These are phyloP conservation scores for Laguncularia racemosa DNA, from an alignment of 345 rosid species.

Conservation along the genomic window DNA sequence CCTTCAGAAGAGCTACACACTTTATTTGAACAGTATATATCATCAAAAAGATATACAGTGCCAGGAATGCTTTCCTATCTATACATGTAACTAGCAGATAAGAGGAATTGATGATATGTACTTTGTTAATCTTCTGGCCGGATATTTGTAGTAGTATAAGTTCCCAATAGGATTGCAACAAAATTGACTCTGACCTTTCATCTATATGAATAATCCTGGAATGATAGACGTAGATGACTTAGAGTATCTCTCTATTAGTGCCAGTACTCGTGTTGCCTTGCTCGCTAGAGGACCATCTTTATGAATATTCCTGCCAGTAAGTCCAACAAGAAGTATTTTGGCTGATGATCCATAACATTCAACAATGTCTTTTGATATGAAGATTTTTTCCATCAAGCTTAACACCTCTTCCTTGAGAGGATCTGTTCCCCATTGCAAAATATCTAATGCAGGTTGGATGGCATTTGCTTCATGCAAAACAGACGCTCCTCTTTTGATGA, in stretches of 20 bases:
- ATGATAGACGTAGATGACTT: conserved; percentile 43
- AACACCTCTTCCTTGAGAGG: conserved; percentile 47
- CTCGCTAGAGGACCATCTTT: conserved; percentile 28
- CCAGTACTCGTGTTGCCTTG: conserved; percentile 35
- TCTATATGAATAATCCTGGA: conserved; percentile 34
- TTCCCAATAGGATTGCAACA: background rate
- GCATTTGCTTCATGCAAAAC: conserved; percentile 46
- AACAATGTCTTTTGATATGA: conserved; percentile 40
- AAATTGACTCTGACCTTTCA: background rate
- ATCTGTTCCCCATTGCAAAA: conserved; percentile 48
- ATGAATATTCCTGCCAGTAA: conserved; percentile 31
- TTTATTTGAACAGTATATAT: too few relatives aligned
- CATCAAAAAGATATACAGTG: too few relatives aligned
- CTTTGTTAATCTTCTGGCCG: background rate
- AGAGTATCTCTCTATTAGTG: conserved; percentile 46
- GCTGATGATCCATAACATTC: conserved; percentile 38
- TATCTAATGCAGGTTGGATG: conserved; percentile 31
- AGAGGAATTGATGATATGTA: background rate
- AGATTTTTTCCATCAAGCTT: conserved; percentile 45
- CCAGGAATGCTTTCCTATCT: too few relatives aligned
- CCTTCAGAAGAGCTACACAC: too few relatives aligned
- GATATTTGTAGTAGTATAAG: background rate
- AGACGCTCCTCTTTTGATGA: conserved; percentile 28
- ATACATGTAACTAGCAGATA: too few relatives aligned
- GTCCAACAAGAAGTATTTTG: conserved; percentile 30